These are phyloP conservation scores for Croton laevigatus DNA, from an alignment of 441 rosid genomes.

Conservation along the genomic window DNA sequence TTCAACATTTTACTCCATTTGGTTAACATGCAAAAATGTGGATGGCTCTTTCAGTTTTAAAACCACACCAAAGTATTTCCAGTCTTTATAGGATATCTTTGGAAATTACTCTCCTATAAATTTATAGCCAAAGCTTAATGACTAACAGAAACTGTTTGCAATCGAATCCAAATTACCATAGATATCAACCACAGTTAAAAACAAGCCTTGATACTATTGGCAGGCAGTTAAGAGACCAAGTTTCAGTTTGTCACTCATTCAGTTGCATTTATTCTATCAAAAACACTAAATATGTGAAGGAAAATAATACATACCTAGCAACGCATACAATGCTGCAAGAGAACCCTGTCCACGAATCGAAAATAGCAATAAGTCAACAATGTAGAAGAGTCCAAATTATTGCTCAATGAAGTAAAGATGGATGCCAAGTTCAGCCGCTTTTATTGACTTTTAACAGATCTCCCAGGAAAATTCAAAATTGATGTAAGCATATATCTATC, in stretches of 20 bases:
- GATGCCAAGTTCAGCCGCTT: background rate
- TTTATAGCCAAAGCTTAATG: background rate
- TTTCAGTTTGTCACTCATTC: background rate
- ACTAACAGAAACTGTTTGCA: background rate
- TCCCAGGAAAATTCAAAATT: background rate
- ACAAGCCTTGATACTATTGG: background rate
- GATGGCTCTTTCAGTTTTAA: background rate
- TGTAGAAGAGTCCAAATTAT: slow-evolving; percentile 5
- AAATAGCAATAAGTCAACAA: slow-evolving; percentile 20
- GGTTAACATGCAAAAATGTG: background rate
- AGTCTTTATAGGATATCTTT: background rate
- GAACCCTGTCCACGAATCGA: slow-evolving; percentile 51
- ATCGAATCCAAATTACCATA: background rate
- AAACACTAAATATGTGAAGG: slow-evolving; percentile 2
- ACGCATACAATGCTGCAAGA: slow-evolving; percentile 56
- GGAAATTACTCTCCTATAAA: background rate
- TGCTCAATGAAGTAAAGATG: slow-evolving; percentile 6
- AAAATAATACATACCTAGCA: slow-evolving; percentile 49
- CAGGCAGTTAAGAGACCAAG: background rate
- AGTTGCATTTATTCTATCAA: background rate
- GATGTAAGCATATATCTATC: slow-evolving; percentile 2
- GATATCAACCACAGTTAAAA: background rate
- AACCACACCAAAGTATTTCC: background rate
- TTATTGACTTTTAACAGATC: background rate
- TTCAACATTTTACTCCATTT: background rate